Evolutionary conservation across 306 rosid species (phyloP).

Genomic region (Crotalaria pallida): DNA sequence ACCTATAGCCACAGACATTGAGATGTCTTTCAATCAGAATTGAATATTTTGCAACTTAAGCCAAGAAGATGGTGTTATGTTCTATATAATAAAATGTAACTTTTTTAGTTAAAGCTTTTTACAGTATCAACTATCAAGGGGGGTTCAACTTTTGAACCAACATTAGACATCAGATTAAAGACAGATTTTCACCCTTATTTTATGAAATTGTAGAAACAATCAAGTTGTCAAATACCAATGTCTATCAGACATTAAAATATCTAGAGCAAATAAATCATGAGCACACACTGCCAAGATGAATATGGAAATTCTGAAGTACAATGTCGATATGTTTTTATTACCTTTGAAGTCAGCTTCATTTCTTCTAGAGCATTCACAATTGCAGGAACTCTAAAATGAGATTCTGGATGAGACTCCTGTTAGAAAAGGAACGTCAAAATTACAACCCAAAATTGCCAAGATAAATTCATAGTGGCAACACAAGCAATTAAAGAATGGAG

Average conservation of each 20-base stretch:
- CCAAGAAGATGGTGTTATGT: background rate
- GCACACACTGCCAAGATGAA: background rate
- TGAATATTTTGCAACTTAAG: background rate
- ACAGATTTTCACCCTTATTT: background rate
- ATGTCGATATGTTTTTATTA: slow-evolving; percentile 10
- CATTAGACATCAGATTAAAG: background rate
- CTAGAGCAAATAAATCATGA: background rate
- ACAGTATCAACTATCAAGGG: background rate
- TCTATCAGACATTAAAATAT: background rate
- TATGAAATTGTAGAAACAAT: slow-evolving; percentile 1
- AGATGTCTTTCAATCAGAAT: slow-evolving; percentile 1
- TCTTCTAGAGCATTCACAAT: slow-evolving; percentile 56
- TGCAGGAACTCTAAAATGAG: slow-evolving; percentile 89
- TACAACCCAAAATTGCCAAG: background rate
- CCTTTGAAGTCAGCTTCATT: slow-evolving; percentile 78
- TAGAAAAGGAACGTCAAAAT: slow-evolving; percentile 2
- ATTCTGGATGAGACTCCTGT: slow-evolving; percentile 98
- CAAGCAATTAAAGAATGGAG: background rate
- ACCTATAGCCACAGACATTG: background rate
- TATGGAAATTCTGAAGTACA: background rate
- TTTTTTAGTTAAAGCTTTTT: background rate
- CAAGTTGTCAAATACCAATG: background rate
- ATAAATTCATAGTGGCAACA: slow-evolving; percentile 11
- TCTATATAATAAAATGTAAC: slow-evolving; percentile 9
- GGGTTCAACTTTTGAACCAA: background rate